Evolutionary conservation across 768 basidiomycete species (phyloP).

Genomic region (Gyrodon lividus): DNA sequence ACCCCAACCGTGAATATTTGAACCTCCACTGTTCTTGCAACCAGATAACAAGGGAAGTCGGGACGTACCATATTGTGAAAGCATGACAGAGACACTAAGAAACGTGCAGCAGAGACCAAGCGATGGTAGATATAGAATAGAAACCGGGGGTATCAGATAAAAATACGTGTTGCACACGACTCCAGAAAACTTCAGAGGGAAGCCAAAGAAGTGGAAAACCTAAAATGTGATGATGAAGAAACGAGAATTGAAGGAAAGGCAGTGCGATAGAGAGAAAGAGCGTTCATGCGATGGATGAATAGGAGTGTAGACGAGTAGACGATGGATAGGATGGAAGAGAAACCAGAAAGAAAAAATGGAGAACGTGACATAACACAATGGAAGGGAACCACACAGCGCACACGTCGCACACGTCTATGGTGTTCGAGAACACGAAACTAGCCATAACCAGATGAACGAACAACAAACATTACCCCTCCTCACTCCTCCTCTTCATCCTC

Average conservation of each 20-base stretch:
- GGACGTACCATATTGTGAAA: too few relatives aligned
- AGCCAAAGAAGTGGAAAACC: constrained; percentile 13
- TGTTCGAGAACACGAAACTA: constrained; percentile 13
- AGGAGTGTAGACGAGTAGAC: too few relatives aligned
- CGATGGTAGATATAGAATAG: constrained; percentile 3
- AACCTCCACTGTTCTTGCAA: too few relatives aligned
- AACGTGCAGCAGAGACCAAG: neutral
- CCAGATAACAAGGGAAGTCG: too few relatives aligned
- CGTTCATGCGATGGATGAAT: constrained; percentile 9
- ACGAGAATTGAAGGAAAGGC: neutral
- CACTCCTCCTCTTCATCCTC: constrained; percentile 81
- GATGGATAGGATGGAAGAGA: neutral
- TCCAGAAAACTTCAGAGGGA: constrained; percentile 3
- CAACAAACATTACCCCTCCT: constrained; percentile 5
- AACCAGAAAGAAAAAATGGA: constrained; percentile 2
- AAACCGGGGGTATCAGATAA: constrained; percentile 27
- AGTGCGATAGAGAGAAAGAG: constrained; percentile 5
- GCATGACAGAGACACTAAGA: neutral
- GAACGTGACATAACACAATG: constrained; percentile 1
- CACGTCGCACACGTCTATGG: constrained; percentile 12
- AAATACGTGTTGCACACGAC: constrained; percentile 16
- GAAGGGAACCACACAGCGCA: constrained; percentile 4
- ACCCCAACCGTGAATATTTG: too few relatives aligned
- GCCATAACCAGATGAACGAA: constrained; percentile 4
- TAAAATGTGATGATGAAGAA: constrained; percentile 17